Evolutionary conservation across 1,284 basidiomycete genomes (phyloP), one percentile per base, ranked within the genome.

Genomic region (Puccinia triticina): DNA sequence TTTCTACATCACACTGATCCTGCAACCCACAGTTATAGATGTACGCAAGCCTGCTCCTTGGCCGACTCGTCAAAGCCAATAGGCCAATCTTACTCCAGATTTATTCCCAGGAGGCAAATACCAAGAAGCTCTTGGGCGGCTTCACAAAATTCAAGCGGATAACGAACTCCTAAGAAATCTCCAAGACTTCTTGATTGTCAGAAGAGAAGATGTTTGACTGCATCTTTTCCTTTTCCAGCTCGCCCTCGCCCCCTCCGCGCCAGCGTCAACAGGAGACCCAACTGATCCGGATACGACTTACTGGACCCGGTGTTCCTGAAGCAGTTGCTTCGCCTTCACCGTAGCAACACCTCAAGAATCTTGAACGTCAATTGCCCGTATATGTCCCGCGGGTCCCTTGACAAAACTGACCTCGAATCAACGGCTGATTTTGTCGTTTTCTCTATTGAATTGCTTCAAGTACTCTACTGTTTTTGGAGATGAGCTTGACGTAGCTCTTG

Each of bases 371-470:
- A 82, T 43, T 5, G 32, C 1, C 79, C 79, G 7, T 82, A 59
- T 26, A 73, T 46, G 57, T 82, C 75, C 34, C 75, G 71, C 43
- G 74, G 79, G 79, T 71, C 79, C 10, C 26, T 82, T 11, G 79
- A 82, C 32, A 50, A 61, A 21, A 43, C 46, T 67, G 59, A 82
- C 18, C n/a, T 57, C 32, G 77, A 57, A n/a, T 59, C 66, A 1
- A 61, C 75, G 79, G 79, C 79, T 23, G 79, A 82, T 32, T 74
- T 82, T 66, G 79, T 82, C 7, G 79, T 34, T 23, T 82, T 82
- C 72, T 71, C 71, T 7, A 40, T n/a, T n/a, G n/a, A n/a, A n/a
- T n/a, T n/a, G n/a, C n/a, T n/a, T n/a, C n/a, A n/a, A n/a, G n/a
- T n/a, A n/a, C n/a, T n/a, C n/a, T n/a, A n/a, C n/a, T n/a, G n/a